phyloP scores from a whole-genome alignment of 345 rosid species.

The Eucalyptus marginata region DNA sequence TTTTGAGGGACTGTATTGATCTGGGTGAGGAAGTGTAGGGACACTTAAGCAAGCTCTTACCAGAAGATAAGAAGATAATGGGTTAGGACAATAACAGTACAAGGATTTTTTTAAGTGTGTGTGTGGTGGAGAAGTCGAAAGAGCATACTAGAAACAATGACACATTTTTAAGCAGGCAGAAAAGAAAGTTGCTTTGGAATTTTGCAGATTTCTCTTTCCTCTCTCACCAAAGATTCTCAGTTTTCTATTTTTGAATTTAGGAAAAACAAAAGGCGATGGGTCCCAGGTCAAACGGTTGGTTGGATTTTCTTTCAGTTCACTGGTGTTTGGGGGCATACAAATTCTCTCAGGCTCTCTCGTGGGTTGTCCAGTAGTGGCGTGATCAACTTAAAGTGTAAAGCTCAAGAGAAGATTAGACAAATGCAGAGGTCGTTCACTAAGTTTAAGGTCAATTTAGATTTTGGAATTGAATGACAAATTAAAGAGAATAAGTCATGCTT shows the following conservation, averaged over 20 bases:
- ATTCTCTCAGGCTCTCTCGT: neutral
- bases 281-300: conserved; percentile 38
- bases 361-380: neutral
- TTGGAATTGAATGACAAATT: neutral
- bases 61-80: neutral
- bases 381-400: neutral
- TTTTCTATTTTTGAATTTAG: neutral
- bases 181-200: conserved; percentile 5
- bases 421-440: neutral
- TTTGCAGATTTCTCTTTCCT: neutral
- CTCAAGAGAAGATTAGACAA: neutral
- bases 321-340: neutral
- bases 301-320: conserved; percentile 27
- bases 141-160: neutral
- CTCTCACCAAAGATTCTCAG: conserved; percentile 15
- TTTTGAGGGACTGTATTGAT: neutral
- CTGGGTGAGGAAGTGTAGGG: neutral
- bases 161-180: conserved; percentile 3
- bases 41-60: neutral
- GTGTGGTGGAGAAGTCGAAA: neutral
- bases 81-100: neutral
- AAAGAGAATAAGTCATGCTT: neutral
- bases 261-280: conserved; percentile 1
- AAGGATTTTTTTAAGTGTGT: neutral
- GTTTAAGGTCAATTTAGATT: neutral